A percentile compares a stretch with the other conserved stretches of the same genome.
These are phyloP conservation scores for Botrytis byssoidea DNA, from an alignment of 2,329 filamentous ascomycete species.

Conservation along the genomic window DNA sequence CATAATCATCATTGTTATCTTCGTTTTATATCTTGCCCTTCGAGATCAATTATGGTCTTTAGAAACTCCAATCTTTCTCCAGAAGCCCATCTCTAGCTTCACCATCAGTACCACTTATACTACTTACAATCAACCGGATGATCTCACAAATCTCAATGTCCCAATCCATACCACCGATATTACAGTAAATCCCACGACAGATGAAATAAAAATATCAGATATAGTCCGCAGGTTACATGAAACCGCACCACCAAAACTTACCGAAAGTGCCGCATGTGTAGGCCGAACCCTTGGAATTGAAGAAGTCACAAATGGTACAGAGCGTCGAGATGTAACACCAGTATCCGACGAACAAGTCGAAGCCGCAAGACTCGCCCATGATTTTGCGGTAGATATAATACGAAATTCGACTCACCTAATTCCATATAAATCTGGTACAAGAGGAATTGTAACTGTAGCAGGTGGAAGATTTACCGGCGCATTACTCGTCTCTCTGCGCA, in stretches of 20 bases:
- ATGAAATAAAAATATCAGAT: not conserved
- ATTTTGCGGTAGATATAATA: constrained; percentile 5
- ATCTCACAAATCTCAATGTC: not conserved
- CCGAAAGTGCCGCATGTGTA: not conserved
- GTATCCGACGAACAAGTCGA: constrained; percentile 11
- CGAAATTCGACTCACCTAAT: not conserved
- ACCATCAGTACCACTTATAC: not conserved
- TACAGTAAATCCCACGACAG: too few relatives aligned
- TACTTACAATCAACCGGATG: not conserved
- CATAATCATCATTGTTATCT: not conserved
- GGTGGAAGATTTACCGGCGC: constrained; percentile 41
- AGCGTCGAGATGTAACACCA: constrained; percentile 15
- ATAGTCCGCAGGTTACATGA: not conserved
- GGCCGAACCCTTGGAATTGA: not conserved
- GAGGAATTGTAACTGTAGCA: constrained; percentile 46
- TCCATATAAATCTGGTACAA: constrained; percentile 5
- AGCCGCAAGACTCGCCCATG: not conserved
- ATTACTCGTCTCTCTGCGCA: constrained; percentile 42
- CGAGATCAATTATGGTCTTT: constrained; percentile 14
- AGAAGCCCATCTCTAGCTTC: not conserved
- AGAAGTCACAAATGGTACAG: constrained; percentile 1
- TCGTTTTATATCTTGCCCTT: not conserved
- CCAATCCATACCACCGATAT: not conserved
- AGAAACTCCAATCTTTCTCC: constrained; percentile 7
- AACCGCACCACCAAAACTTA: not conserved